Evolutionary conservation across 169 alveolate species (phyloP).

Genomic region (Eimeria necatrix): DNA sequence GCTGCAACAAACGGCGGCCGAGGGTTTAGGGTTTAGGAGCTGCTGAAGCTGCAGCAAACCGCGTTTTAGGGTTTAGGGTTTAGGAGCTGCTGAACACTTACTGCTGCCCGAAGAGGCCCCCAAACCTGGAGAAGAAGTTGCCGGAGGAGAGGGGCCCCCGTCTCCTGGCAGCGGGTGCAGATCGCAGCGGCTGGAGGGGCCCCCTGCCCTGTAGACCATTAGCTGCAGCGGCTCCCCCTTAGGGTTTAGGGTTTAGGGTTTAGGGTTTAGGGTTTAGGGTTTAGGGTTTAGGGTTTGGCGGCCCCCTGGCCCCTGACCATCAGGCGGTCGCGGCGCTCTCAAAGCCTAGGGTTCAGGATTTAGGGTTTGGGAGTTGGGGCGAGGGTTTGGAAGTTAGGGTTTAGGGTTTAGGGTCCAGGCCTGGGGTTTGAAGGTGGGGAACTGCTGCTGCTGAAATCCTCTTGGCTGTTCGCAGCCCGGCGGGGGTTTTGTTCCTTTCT

Average conservation of each 20-base stretch:
- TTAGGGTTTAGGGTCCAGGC: background rate
- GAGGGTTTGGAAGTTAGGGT: background rate
- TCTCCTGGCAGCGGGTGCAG: slow-evolving; percentile 29
- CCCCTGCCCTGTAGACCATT: background rate
- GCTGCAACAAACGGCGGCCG: too few relatives aligned
- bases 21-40: too few relatives aligned
- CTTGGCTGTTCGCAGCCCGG: background rate
- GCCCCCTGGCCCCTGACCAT: too few relatives aligned
- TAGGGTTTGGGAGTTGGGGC: background rate
- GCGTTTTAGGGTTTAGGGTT: background rate
- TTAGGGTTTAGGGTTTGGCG: background rate
- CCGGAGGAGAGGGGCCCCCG: slow-evolving; percentile 29
- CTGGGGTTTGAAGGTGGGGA: too few relatives aligned
- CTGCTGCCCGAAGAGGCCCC: background rate
- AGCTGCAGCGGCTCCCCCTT: background rate
- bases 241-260: too few relatives aligned
- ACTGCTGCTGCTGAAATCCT: too few relatives aligned
- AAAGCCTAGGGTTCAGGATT: background rate
- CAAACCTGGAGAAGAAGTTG: background rate
- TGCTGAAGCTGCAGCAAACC: too few relatives aligned
- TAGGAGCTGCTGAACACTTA: background rate
- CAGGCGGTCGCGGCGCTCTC: too few relatives aligned
- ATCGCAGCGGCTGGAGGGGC: background rate
- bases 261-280: slow-evolving; percentile 17
- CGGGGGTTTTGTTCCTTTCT: background rate